Evolutionary conservation across 495 filamentous ascomycete genomes (phyloP).

Genomic region (Neurospora hispaniola): DNA sequence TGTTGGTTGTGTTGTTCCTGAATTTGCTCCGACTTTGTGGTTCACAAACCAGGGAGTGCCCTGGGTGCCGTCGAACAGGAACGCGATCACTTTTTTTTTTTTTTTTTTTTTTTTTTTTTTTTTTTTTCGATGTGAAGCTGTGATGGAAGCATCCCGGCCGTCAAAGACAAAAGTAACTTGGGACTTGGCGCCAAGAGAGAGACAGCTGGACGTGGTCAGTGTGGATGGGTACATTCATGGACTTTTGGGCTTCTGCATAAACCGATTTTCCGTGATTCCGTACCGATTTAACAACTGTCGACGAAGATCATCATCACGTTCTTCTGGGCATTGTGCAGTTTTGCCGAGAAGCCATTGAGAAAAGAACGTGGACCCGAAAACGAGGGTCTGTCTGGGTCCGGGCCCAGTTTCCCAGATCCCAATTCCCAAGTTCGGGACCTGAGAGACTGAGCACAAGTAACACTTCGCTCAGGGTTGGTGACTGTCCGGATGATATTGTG

Average conservation of each 20-base stretch:
- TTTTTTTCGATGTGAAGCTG: too few species aligned
- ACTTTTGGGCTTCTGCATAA: too few species aligned
- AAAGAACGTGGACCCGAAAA: background rate
- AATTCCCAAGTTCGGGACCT: background rate
- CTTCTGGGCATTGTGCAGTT: background rate
- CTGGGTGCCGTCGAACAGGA: background rate
- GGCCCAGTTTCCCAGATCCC: too few species aligned
- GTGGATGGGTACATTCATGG: too few species aligned
- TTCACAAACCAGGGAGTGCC: background rate
- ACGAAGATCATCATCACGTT: background rate
- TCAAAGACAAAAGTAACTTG: too few species aligned
- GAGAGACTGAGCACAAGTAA: background rate
- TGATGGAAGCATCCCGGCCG: too few species aligned
- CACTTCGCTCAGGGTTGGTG: background rate
- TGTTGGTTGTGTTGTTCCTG: background rate
- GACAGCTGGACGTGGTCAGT: too few species aligned
- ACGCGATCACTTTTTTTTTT: background rate
- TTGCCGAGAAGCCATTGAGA: background rate
- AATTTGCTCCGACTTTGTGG: background rate
- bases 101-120: too few species aligned
- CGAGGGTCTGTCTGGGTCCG: background rate
- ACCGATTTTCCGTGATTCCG: background rate
- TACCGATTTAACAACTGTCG: background rate
- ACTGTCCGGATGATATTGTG: background rate
- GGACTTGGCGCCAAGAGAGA: too few species aligned